Conservation (phyloP, 257 asterid genomes). For the Scutellaria minor region DNA sequence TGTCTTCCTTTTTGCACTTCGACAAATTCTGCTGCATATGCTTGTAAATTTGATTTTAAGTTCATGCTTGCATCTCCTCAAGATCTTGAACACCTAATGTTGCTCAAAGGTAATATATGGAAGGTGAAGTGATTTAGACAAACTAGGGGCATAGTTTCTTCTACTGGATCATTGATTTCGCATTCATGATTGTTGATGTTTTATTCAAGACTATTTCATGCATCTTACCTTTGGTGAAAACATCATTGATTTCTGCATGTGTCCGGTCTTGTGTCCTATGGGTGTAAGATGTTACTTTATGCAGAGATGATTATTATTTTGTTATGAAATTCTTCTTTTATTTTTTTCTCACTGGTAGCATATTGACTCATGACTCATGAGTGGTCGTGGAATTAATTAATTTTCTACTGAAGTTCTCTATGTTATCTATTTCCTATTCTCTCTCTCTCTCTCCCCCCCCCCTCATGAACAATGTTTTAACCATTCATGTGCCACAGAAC, state of each 20-base stretch:
- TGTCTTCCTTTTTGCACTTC: slow-evolving; percentile 18
- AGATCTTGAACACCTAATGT: background rate
- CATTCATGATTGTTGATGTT: background rate
- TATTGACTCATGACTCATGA: too few relatives aligned
- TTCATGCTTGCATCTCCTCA: slow-evolving; percentile 5
- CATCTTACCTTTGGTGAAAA: background rate
- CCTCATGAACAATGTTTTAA: background rate
- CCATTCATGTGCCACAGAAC: slow-evolving; percentile 60
- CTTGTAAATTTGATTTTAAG: slow-evolving; percentile 17
- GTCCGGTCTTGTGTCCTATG: too few relatives aligned
- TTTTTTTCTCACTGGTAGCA: too few relatives aligned
- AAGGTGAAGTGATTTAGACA: slow-evolving; percentile 25
- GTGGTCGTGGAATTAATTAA: too few relatives aligned
- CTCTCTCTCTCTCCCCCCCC: too few relatives aligned
- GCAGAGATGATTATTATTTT: too few relatives aligned
- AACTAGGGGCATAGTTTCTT: slow-evolving; percentile 12
- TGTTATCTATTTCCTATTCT: too few relatives aligned
- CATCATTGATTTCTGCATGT: background rate
- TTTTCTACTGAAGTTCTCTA: too few relatives aligned
- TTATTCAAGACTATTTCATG: background rate
- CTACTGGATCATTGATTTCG: background rate
- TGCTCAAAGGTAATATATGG: slow-evolving; percentile 2
- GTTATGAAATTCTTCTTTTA: too few relatives aligned
- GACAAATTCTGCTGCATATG: background rate
- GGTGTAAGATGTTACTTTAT: too few relatives aligned